Percentiles rank a stretch among this genome's conserved stretches.
Evolutionary conservation across 2,329 filamentous ascomycete genomes (phyloP).

Genomic region (Trichoderma brevicompactum): DNA sequence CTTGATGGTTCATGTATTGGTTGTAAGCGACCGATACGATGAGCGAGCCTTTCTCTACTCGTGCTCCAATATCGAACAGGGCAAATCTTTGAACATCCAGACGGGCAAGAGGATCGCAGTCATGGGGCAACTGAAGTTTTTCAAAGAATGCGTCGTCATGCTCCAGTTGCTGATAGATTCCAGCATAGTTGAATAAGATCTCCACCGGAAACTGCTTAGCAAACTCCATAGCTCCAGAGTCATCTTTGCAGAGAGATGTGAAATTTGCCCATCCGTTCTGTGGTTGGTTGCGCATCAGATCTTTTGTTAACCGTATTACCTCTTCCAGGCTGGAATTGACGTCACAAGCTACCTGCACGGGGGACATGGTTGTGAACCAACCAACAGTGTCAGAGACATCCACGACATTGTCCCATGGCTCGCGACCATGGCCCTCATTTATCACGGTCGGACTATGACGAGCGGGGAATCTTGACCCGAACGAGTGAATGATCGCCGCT

Average conservation of each 20-base stretch:
- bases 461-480: not conserved
- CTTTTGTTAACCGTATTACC: not conserved
- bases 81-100: too few species aligned
- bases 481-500: constrained; percentile 12
- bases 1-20: too few species aligned
- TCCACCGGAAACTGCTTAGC: too few species aligned
- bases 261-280: constrained; percentile 5
- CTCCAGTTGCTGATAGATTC: too few species aligned
- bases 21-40: too few species aligned
- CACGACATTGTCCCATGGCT: constrained; percentile 37
- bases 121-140: too few species aligned
- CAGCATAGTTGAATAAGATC: too few species aligned
- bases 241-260: not conserved
- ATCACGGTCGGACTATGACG: constrained; percentile 25
- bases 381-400: constrained; percentile 42
- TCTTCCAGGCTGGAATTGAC: not conserved
- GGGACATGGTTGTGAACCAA: constrained; percentile 44
- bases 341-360: constrained; percentile 30
- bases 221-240: not conserved
- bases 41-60: too few species aligned
- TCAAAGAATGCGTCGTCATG: too few species aligned
- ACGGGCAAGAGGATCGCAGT: too few species aligned
- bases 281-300: not conserved
- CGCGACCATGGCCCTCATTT: constrained; percentile 42
- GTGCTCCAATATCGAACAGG: too few species aligned